phyloP scores from a whole-genome alignment of 78 protist species.

The Dictyostelium capitatum region DNA sequence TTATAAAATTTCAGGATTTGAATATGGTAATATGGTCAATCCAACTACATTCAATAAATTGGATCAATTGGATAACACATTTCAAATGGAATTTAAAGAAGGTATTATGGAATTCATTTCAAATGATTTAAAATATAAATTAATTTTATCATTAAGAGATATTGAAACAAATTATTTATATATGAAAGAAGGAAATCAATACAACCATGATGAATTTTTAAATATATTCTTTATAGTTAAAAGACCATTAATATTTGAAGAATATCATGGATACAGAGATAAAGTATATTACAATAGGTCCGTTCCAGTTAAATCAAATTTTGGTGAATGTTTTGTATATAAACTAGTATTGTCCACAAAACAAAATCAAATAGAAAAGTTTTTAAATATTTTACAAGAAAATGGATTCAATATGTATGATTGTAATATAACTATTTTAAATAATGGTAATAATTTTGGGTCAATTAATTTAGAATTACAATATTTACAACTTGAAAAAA shows the following conservation, averaged over 20 bases:
- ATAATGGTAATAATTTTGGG: background rate
- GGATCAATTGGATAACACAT: background rate
- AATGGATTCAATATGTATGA: slow-evolving; percentile 6
- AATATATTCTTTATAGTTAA: background rate
- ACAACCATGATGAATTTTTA: background rate
- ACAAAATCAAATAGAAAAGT: background rate
- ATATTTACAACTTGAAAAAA: background rate
- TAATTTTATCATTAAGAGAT: background rate
- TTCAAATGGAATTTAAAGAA: background rate
- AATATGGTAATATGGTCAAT: background rate
- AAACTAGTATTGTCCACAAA: background rate
- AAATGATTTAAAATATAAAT: background rate
- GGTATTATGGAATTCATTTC: background rate
- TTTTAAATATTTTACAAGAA: background rate
- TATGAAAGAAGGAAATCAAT: background rate
- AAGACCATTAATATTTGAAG: background rate
- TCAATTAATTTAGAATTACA: background rate
- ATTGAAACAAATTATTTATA: background rate
- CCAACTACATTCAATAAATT: background rate
- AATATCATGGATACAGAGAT: background rate
- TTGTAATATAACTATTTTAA: background rate
- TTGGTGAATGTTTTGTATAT: background rate
- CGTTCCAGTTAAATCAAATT: background rate
- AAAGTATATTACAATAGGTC: background rate
- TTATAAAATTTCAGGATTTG: too few relatives aligned